Base-by-base conservation (phyloP, 148 eudicot genomes). In the Fagopyrum tataricum region DNA sequence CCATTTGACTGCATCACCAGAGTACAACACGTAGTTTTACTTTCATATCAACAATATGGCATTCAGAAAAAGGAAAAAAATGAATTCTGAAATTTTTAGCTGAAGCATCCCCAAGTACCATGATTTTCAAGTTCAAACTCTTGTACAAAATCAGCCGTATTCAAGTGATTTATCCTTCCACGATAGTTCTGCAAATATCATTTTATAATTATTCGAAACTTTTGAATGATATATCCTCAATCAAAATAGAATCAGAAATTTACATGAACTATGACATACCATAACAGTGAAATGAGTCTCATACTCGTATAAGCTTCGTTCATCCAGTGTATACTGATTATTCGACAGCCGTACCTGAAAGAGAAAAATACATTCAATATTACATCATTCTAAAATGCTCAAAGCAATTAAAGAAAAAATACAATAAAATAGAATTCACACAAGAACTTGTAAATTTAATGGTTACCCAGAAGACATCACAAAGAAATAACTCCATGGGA, bases 331-430 rank as follows among this genome's bases (percentile, higher is more conserved):
- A 79, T 95, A 95, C 13, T 81, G 52, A 73, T 95, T 95, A 80
- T 92, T 92, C 71, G 99, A 91, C 87, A 95, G 81, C 75, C 99
- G 85, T 74, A 83, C 97, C 99, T 95, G 90, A 56, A 78, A 82
- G 52, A 37, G 73, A 39, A 12, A 14, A 70, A 24, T 4, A 20
- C 37, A 6, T 52, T 20, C 24, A 42, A 11, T 10, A 47, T 5
- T 51, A 61, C 15, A 61, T 15, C 18, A 43, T 26, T 44, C 13
- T 12, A 76, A 26, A 41, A 43, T 6, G 18, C 40, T 14, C 17
- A 68, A 2, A 68, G 71, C 44, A 74, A 23, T 18, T 21, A n/a
- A 37, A 37, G 68, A 37, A 14, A 62, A 13, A 62, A 2, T 15
- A 24, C 62, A 70, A 12, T 26, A 61, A 46, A 26, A 26, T 31